Evolutionary conservation across 108 stramenopile species (phyloP).

Genomic region (Chaetoceros muelleri): DNA sequence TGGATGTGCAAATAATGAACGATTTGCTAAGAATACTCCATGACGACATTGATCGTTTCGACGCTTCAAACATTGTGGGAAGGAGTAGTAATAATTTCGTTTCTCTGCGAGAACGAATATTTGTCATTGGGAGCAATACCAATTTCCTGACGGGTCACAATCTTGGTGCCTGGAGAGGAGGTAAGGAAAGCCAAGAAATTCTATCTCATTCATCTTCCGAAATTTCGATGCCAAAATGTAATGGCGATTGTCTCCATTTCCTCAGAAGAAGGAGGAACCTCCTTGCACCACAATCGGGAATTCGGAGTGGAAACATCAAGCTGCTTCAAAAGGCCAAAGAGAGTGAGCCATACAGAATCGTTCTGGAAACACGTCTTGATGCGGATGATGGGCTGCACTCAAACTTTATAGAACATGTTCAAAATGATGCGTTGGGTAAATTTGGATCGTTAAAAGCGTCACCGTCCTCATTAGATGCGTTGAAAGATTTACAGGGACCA

Average conservation of each 20-base stretch:
- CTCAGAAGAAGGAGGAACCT: no score
- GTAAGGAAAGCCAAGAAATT: conserved; percentile 36
- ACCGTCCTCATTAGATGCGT: conserved; percentile 5
- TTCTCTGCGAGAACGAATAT: no score
- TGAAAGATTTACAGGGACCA: not conserved
- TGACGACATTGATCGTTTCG: conserved; percentile 23
- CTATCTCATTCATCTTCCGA: no score
- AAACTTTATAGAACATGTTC: conserved; percentile 39
- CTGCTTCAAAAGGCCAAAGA: conserved; percentile 35
- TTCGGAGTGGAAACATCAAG: conserved; percentile 24
- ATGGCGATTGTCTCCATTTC: no score
- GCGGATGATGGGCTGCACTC: conserved; percentile 74
- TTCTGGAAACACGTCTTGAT: conserved; percentile 73
- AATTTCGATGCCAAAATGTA: no score
- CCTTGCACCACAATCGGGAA: conserved; percentile 9
- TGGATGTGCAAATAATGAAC: conserved; percentile 26
- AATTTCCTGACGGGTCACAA: conserved; percentile 42
- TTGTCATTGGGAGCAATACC: conserved; percentile 46
- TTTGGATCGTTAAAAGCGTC: conserved; percentile 17
- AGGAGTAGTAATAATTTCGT: no score
- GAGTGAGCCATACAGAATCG: conserved; percentile 28
- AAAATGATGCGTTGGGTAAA: conserved; percentile 33
- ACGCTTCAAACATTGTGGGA: no score
- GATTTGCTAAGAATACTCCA: conserved; percentile 36
- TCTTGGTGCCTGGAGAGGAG: conserved; percentile 46